These are phyloP conservation scores for Teratosphaeria epicoccoides DNA, from an alignment of 2,329 filamentous ascomycete genomes.

Conservation along the genomic window DNA sequence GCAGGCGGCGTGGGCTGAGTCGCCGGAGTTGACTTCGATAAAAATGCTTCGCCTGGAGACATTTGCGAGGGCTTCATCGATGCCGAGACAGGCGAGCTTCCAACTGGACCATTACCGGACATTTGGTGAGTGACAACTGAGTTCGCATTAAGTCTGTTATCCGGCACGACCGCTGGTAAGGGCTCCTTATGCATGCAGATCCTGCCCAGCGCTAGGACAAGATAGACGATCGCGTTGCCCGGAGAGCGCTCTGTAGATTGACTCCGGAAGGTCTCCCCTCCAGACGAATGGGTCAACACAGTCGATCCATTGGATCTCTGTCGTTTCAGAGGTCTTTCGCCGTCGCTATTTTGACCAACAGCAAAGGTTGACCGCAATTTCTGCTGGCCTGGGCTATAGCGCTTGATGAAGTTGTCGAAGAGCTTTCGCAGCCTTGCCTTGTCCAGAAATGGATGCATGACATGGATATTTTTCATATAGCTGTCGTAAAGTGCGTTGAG, in stretches of 20 bases:
- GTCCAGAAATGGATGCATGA: slow-evolving; percentile 54
- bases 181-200: slow-evolving; percentile 52
- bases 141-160: slow-evolving; percentile 29
- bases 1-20: slow-evolving; percentile 22
- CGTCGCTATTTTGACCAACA: slow-evolving; percentile 15
- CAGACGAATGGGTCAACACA: slow-evolving; percentile 3
- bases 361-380: slow-evolving; percentile 18
- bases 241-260: slow-evolving; percentile 50
- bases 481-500: slow-evolving; percentile 42
- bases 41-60: slow-evolving; percentile 16
- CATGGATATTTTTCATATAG: slow-evolving; percentile 51
- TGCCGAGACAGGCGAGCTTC: slow-evolving; percentile 20
- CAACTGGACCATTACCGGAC: slow-evolving; percentile 12
- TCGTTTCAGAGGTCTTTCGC: slow-evolving; percentile 20
- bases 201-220: slow-evolving; percentile 77
- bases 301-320: slow-evolving; percentile 21
- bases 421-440: slow-evolving; percentile 41
- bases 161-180: slow-evolving; percentile 47
- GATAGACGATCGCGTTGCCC: slow-evolving; percentile 68
- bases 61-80: slow-evolving; percentile 29
- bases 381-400: slow-evolving; percentile 30
- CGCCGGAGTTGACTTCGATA: slow-evolving; percentile 23
- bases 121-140: slow-evolving; percentile 27
- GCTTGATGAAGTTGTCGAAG: slow-evolving; percentile 41
- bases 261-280: slow-evolving; percentile 6